Percentiles rank a stretch among this genome's conserved stretches.
Conservation (phyloP, 148 eudicot species). For the Vaccinium myrtillus region DNA sequence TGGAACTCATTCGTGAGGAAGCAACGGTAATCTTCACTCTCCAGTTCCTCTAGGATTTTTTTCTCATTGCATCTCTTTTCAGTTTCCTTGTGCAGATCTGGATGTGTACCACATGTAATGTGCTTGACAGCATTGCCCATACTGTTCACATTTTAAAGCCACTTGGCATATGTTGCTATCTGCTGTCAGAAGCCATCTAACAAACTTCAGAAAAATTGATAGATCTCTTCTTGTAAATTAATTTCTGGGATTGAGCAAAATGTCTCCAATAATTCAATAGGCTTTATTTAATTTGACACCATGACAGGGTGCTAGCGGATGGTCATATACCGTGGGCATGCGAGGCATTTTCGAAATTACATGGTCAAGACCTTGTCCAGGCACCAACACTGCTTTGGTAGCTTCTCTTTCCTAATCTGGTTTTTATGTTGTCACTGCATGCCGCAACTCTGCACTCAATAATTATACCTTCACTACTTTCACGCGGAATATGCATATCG, state of each 20-base stretch:
- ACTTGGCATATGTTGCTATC: not conserved
- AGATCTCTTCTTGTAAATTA: not conserved
- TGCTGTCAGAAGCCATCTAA: conserved; percentile 12
- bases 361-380: conserved; percentile 59
- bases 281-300: conserved; percentile 3
- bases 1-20: conserved; percentile 98
- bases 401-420: conserved; percentile 4
- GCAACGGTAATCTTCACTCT: conserved; percentile 57
- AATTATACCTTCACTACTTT: not conserved
- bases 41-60: not conserved
- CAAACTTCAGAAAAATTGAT: not conserved
- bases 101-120: not conserved
- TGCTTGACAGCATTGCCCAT: conserved; percentile 1
- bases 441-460: not conserved
- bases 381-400: conserved; percentile 79
- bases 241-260: not conserved
- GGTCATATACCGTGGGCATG: conserved; percentile 99
- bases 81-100: not conserved
- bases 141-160: not conserved
- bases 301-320: conserved; percentile 79
- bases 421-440: not conserved
- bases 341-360: conserved; percentile 77
- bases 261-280: not conserved
- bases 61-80: not conserved
- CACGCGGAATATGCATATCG: not conserved